Evolutionary conservation across 2,329 filamentous ascomycete species (phyloP), one percentile per base, ranked within the genome.

Genomic region (Anthostomella pinea): DNA sequence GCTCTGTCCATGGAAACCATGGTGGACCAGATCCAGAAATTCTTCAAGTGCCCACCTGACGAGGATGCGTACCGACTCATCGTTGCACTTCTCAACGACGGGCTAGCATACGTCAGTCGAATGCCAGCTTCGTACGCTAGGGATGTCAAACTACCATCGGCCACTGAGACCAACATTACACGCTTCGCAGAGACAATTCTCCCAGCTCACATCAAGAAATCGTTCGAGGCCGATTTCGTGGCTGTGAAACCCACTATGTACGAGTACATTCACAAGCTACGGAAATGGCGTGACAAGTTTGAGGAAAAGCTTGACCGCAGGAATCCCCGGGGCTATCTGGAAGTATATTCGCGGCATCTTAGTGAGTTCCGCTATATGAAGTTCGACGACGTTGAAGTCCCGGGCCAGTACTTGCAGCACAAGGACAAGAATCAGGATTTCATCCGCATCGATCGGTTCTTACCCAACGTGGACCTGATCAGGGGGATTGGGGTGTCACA

Each of bases 381-480:
- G 63, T 96, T 98, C 51, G 93, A 99, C 57, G 94, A 98, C 54
- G 91, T 99, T 9, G 93, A 99, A 64, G 81, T 99, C 22, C 94
- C 94, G 3, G 93, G 93, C 1, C 93, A 99, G 60, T 99, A 99
- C 62, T 70, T 96, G 46, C 83, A 95, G 59, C 93, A 96, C 67
- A 94, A 93, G 63, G 94, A 99, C 56, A 98, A 97, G 77, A 98
- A 98, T 62, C 89, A 95, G 54, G 93, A 98, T 62, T 98, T 99
- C 59, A 84, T 98, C 49, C 85, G 90, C 29, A 97, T 98, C 49
- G 94, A 98, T 62, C 85, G 91, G 16, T 98, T 98, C 77, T 67
- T 98, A 53, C 90, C 94, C 8, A 87, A 93, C 48, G 89, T 99
- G 14, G 91, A 98, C 52, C 75, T 97, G 34, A 87, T 98, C 26